Base-by-base conservation (phyloP, 2,329 filamentous ascomycete genomes). In the Lachnellula suecica region DNA sequence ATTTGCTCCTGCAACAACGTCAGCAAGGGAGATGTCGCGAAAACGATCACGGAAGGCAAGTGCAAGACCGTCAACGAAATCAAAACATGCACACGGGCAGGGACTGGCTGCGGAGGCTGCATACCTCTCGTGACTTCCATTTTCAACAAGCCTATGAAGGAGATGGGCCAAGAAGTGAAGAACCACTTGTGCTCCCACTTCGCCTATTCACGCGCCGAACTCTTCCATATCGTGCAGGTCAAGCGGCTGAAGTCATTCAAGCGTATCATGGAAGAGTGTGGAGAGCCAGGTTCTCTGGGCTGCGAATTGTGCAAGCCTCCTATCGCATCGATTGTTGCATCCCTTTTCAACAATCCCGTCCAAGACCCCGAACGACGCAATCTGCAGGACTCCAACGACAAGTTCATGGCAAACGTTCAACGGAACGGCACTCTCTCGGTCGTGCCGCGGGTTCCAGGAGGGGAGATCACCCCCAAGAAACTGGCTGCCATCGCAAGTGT, bases 1-100 rank as follows among this genome's bases (percentile, higher is more conserved):
- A 87, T 96, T 56, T 96, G 91, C 70, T 94, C 90, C 1, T 96
- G 91, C 63, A 91, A 96, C 75, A 96, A 96, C 67, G 91, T 96
- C 38, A 87, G 84, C 22, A 96, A 96, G 68, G 88, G 88, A 15
- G 89, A 93, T 61, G 77, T 96, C 0, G 83, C 87, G 40, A 79
- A 80, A 4, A 76, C 75, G 2, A 82, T 93, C 67, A 92, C 92
- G 62, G 83, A 87, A 47, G 91, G 89, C 35, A 84, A 79, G 2
- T 95, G 90, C 76, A 94, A 88, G 66, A 87, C 87, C 23, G 81
- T 96, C 41, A 86, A 84, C 47, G 87, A 93, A 49, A 79, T 96
- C 66, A 96, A 96, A 71, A 82, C 87, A 2, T 95, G 90, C 74
- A 96, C 91, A 15, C 96, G 96, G 69, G 91, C 91, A n/a, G 91